Base-by-base conservation (phyloP, 148 eudicot genomes). In the Rhododendron ferrugineum region DNA sequence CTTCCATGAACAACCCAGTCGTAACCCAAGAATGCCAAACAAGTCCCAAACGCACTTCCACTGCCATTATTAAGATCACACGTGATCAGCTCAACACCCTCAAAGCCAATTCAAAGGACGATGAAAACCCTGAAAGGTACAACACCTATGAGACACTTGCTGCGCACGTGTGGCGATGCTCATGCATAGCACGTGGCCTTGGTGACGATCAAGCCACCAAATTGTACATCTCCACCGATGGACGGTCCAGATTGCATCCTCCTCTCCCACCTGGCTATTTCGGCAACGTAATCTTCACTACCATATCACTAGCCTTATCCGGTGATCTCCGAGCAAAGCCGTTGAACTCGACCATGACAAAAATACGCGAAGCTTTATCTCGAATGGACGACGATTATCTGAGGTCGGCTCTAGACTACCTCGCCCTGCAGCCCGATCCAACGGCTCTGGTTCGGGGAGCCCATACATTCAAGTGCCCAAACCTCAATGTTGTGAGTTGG, bases 111-210 rank as follows among this genome's bases (percentile, higher is more conserved):
- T 80, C 82, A 37, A 85, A 81, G 7, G 76, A 46, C 16, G 40
- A 82, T 47, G 52, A 83, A 26, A 72, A 76, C 60, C 78, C 26
- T 6, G 2, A 47, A 40, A 58, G 46, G 15, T 85, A 85, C 64
- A 89, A 82, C 89, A 62, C 90, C 11, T 89, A 84, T 42, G 90
- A 77, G 62, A 66, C 46, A 10, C 72, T 89, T 20, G 81, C 87
- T 3, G 90, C 84, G 0, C 89, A 87, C 18, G 80, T 87, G 14
- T 87, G 89, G 90, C 87, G 81, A 5, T 81, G 81, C 42, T 56
- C 47, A 4, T 87, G 89, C 83, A 85, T 11, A n/a, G 90, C 89
- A 11, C 89, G 90, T 3, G 89, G 86, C 4, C 84, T 87, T 0
- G 18, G 5, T 0, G 78, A 85, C 13, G 84, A 89, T 40, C 90